Base-by-base conservation (phyloP, 371 early-diverging fungal species). In the Mortierella sp. region DNA sequence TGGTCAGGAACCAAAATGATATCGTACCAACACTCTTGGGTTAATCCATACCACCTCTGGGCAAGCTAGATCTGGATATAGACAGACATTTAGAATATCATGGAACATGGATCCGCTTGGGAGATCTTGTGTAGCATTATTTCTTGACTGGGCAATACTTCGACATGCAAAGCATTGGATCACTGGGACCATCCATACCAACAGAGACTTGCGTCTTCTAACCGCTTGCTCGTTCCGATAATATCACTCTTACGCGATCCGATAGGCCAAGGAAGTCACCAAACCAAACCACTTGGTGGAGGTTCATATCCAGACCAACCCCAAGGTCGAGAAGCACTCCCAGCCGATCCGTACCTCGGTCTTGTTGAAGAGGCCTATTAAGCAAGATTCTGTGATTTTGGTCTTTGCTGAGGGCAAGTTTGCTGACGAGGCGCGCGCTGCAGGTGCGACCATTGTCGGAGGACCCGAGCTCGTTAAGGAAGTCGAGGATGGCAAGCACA, bases 371-470 rank as follows among this genome's bases (percentile, higher is more conserved):
- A 88, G 85, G 43, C 81, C 85, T 21, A 86, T 92, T 71, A 84
- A 87, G 53, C 85, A 90, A 65, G 89, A 89, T 47, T 84, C 87
- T 0, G 83, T 83, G 4, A 86, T 94, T 44, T 74, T 93, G 59
- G 94, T 93, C 21, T 94, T 94, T 84, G 94, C 95, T 11, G 92
- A 92, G 74, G 95, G 94, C 56, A 85, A 87, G 57, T 88, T 87
- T 57, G 98, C 96, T 5, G 89, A 91, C 37, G 91, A 89, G 56
- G 98, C 97, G 1, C 92, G 90, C 14, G 88, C 87, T 7, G 88
- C 94, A 12, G 96, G 96, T 11, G 94, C 94, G 29, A 86, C 87
- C 52, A 86, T 89, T 75, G 97, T 98, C 1, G 98, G 98, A 37
- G 96, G 93, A 5, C 90, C 91, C 47, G 98, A 98, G 62, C 83